phyloP scores from a whole-genome alignment of 495 filamentous ascomycete genomes.

The Venustampulla echinocandica region DNA sequence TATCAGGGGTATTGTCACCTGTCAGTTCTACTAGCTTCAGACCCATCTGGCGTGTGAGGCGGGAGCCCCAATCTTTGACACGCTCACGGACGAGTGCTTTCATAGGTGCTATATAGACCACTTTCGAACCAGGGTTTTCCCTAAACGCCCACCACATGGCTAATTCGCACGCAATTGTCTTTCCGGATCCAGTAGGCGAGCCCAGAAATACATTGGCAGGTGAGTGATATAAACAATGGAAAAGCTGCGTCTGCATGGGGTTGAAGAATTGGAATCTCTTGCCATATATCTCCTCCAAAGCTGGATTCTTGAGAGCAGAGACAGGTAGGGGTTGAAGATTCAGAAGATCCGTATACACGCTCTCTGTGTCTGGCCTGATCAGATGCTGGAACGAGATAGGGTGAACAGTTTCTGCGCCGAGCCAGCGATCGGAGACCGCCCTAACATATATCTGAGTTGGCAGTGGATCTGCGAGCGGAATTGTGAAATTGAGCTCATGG shows the following conservation, averaged over 20 bases:
- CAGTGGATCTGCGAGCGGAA: constrained; percentile 84
- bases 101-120: constrained; percentile 99
- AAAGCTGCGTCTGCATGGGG: constrained; percentile 98
- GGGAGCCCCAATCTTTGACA: constrained; percentile 86
- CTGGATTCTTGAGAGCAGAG: constrained; percentile 76
- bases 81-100: constrained; percentile 95
- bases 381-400: constrained; percentile 96
- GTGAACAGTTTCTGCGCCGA: constrained; percentile 93
- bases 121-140: constrained; percentile 90
- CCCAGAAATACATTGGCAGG: constrained; percentile 85
- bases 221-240: constrained; percentile 91
- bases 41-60: constrained; percentile 77
- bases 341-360: constrained; percentile 88
- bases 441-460: constrained; percentile 94
- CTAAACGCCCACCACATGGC: constrained; percentile 99
- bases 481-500: constrained; percentile 96
- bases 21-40: constrained; percentile 93
- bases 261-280: constrained; percentile 93
- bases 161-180: constrained; percentile 89
- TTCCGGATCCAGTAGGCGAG: constrained; percentile 95
- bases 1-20: constrained; percentile 96
- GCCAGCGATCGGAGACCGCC: constrained; percentile 89
- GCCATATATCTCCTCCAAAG: constrained; percentile 79
- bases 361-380: constrained; percentile 94
- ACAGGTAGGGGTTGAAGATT: constrained; percentile 88